A percentile compares a stretch with the other conserved stretches of the same genome.
phyloP scores from a whole-genome alignment of 2,329 filamentous ascomycete species.

The Cladosporium oxysporum region DNA sequence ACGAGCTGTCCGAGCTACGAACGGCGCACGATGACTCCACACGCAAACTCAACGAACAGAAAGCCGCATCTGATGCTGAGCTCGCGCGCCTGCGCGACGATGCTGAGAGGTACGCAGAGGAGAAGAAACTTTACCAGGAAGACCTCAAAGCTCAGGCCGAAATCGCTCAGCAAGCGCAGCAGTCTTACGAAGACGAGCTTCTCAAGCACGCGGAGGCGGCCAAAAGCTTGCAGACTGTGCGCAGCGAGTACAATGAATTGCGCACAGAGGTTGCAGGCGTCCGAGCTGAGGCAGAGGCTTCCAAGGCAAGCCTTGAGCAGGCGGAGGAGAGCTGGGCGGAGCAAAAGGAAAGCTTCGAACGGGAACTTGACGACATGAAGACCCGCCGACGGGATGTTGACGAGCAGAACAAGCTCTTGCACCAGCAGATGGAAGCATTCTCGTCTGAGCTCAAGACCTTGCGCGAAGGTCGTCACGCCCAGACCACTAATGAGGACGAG shows the following conservation, averaged over 20 bases:
- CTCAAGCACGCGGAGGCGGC: constrained; percentile 96
- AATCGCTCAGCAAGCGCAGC: constrained; percentile 88
- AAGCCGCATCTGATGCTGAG: constrained; percentile 74
- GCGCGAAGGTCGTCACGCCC: constrained; percentile 68
- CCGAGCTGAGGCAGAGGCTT: constrained; percentile 80
- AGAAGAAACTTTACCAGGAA: constrained; percentile 82
- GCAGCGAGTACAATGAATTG: constrained; percentile 77
- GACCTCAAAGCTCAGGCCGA: constrained; percentile 91
- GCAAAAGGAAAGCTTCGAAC: constrained; percentile 75
- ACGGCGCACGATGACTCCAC: constrained; percentile 76
- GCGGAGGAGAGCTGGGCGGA: constrained; percentile 88
- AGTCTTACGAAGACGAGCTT: constrained; percentile 92
- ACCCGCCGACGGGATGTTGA: constrained; percentile 79
- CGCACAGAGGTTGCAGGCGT: constrained; percentile 75
- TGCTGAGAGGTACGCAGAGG: constrained; percentile 74
- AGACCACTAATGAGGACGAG: constrained; percentile 55
- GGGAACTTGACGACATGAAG: constrained; percentile 77
- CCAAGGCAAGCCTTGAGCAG: constrained; percentile 74
- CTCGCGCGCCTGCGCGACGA: constrained; percentile 81
- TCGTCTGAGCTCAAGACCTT: constrained; percentile 72
- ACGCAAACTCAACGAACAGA: constrained; percentile 77
- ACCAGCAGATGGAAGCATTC: constrained; percentile 84
- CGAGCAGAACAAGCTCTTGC: constrained; percentile 86
- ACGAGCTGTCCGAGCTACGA: constrained; percentile 76
- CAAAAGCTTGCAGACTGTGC: constrained; percentile 75